Evolutionary conservation across 352 stramenopile genomes (phyloP).

Genomic region (Phytophthora capsici): DNA sequence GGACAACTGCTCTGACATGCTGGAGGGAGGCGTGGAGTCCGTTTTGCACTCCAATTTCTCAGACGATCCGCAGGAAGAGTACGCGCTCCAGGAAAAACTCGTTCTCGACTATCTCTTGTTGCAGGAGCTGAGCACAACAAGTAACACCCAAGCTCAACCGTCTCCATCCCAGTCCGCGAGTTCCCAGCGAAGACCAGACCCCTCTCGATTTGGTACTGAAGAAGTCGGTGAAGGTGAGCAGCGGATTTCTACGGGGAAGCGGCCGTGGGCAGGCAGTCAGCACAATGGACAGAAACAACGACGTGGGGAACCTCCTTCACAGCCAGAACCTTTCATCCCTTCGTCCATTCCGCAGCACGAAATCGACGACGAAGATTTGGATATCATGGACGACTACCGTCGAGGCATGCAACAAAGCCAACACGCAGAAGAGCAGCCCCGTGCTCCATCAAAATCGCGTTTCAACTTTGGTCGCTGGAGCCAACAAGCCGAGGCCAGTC

Average conservation of each 20-base stretch:
- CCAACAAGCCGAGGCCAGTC: constrained; percentile 35
- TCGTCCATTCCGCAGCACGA: constrained; percentile 10
- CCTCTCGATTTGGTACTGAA: constrained; percentile 10
- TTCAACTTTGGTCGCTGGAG: constrained; percentile 50
- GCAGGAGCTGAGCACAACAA: constrained; percentile 52
- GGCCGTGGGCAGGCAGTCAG: constrained; percentile 13
- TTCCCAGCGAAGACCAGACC: constrained; percentile 6
- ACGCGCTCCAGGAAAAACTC: constrained; percentile 70
- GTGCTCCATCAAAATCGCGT: constrained; percentile 3
- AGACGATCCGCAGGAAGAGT: constrained; percentile 63
- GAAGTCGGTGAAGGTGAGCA: no score
- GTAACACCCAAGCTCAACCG: constrained; percentile 14
- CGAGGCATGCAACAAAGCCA: constrained; percentile 11
- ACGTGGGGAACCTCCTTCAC: constrained; percentile 8
- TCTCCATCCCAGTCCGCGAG: constrained; percentile 1
- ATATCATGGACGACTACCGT: constrained; percentile 38
- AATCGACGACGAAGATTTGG: constrained; percentile 20
- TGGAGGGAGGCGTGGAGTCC: constrained; percentile 62
- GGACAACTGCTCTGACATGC: constrained; percentile 60
- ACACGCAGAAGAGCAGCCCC: constrained; percentile 18
- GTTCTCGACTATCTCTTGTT: constrained; percentile 77
- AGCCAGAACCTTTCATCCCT: constrained; percentile 5
- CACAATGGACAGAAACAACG: constrained; percentile 15
- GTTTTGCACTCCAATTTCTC: constrained; percentile 77
- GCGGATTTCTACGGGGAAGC: constrained; percentile 10